Conservation (phyloP, 306 rosid species). For the Fragaria ananassa region DNA sequence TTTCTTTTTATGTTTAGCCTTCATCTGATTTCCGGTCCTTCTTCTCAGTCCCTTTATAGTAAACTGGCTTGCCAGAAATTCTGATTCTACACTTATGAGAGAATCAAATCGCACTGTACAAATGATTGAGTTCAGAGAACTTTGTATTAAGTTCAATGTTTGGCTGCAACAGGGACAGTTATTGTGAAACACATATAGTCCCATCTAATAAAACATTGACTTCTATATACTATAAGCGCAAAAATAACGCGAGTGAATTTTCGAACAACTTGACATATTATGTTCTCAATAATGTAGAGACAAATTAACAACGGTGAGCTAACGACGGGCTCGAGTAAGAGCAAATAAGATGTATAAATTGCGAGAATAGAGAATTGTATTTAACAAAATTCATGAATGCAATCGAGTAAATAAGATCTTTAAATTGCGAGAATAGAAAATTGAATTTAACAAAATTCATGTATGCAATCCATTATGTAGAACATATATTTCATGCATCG, state of each 20-base stretch:
- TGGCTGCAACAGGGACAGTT: background rate
- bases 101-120: slow-evolving; percentile 4
- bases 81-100: slow-evolving; percentile 13
- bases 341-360: too few species aligned
- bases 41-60: background rate
- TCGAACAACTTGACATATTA: background rate
- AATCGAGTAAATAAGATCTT: too few species aligned
- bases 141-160: background rate
- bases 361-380: too few species aligned
- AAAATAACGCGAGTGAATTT: background rate
- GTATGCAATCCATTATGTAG: too few species aligned
- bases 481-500: too few species aligned
- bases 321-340: too few species aligned
- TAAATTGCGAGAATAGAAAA: too few species aligned
- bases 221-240: background rate
- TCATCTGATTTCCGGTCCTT: background rate
- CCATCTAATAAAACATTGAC: background rate
- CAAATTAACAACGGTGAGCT: background rate
- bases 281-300: too few species aligned
- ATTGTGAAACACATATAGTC: background rate
- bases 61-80: background rate
- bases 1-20: background rate
- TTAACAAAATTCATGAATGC: too few species aligned
- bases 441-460: too few species aligned
- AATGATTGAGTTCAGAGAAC: background rate